Base-by-base conservation (phyloP, 345 rosid species). In the Citrus reticulata region DNA sequence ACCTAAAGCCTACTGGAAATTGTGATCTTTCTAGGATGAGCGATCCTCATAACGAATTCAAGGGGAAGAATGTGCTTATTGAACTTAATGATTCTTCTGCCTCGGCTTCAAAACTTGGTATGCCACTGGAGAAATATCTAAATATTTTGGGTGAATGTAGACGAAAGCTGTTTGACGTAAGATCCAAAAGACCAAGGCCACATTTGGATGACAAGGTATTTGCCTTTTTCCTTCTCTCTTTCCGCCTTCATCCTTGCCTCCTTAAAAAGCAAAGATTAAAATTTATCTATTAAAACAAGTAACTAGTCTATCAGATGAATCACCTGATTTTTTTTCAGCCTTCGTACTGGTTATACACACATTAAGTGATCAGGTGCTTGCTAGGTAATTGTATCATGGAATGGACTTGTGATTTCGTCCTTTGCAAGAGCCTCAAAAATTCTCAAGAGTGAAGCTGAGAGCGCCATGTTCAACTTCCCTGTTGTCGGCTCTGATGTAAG, bases 371-470 rank as follows among this genome's bases (percentile, higher is more conserved):
- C 54, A 76, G 66, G 34, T 79, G 75, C 75, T 75, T 78, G 55
- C n/a, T 84, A 95, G 98, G 93, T 95, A 65, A 95, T 92, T 17
- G 95, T 95, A 46, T 87, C 99, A 0, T 95, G 99, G 99, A 95
- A 95, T 55, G 99, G 99, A 77, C 95, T 95, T 39, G 90, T 78
- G 62, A 95, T 95, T 73, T 90, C 99, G 60, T 77, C 97, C 73
- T 91, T 95, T 61, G 96, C 97, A 51, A 90, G 95, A 88, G 98
- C 97, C 72, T 92, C 99, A 62, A 88, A 88, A 85, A 88, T 95
- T 79, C 94, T 95, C 32, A 82, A 73, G 78, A 77, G 80, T 25
- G 97, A 93, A 87, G 81, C 87, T 51, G 85, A 83, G 72, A 81
- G 78, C 80, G 84, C 87, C 59, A 79, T 78, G 61, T 89, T 84